These are phyloP conservation scores for Aureobasidium melanogenum DNA, from an alignment of 2,329 filamentous ascomycete species.

Conservation along the genomic window DNA sequence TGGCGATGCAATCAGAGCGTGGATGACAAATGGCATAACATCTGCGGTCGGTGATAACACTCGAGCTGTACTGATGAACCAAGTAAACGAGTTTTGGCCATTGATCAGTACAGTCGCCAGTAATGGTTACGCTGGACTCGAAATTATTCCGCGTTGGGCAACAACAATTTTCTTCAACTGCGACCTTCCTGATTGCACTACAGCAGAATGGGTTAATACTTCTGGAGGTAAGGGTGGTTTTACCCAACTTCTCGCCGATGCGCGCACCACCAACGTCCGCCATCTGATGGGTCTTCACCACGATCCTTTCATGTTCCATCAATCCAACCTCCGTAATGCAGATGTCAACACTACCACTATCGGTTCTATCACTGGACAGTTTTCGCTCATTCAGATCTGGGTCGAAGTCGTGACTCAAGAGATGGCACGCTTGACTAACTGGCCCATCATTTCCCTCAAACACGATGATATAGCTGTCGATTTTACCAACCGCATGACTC, in stretches of 20 bases:
- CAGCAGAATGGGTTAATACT: slow-evolving; percentile 53
- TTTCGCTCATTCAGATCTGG: slow-evolving; percentile 51
- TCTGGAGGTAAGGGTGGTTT: slow-evolving; percentile 48
- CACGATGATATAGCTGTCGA: slow-evolving; percentile 45
- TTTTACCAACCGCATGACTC: slow-evolving; percentile 46
- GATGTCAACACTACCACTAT: slow-evolving; percentile 41
- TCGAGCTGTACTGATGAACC: slow-evolving; percentile 44
- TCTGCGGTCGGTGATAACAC: slow-evolving; percentile 59
- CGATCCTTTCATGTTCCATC: slow-evolving; percentile 56
- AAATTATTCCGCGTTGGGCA: slow-evolving; percentile 51
- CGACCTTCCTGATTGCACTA: slow-evolving; percentile 47
- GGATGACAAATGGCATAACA: slow-evolving; percentile 50
- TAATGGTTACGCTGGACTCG: slow-evolving; percentile 49
- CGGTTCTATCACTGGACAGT: slow-evolving; percentile 37
- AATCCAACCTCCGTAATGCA: slow-evolving; percentile 48
- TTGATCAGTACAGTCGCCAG: slow-evolving; percentile 41
- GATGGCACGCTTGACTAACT: slow-evolving; percentile 43
- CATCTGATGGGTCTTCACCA: slow-evolving; percentile 49
- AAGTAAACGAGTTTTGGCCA: slow-evolving; percentile 45
- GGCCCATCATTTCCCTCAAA: slow-evolving; percentile 48
- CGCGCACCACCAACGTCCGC: slow-evolving; percentile 45
- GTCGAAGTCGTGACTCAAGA: slow-evolving; percentile 46
- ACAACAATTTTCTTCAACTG: slow-evolving; percentile 59
- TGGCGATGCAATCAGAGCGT: slow-evolving; percentile 52
- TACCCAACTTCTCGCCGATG: slow-evolving; percentile 41